Conservation (phyloP, 2,329 filamentous ascomycete genomes). For the Penicillium sumatraense region DNA sequence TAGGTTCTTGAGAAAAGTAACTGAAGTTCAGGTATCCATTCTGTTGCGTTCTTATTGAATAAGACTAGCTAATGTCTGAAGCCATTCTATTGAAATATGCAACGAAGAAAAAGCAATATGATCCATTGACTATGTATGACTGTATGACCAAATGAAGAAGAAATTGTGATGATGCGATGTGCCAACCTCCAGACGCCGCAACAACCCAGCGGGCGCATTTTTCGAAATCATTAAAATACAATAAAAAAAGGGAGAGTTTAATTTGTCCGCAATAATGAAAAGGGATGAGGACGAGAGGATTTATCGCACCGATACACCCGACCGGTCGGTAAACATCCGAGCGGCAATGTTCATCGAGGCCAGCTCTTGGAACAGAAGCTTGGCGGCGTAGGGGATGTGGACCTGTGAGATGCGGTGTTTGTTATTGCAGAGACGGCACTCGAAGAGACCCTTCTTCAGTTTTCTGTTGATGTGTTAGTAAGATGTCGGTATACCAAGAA, state of each 20-base stretch:
- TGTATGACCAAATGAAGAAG: slow-evolving; percentile 13
- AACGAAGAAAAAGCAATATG: slow-evolving; percentile 8
- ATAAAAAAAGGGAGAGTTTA: slow-evolving; percentile 14
- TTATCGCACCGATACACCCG: slow-evolving; percentile 49
- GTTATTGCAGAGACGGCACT: slow-evolving; percentile 97
- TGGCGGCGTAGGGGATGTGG: slow-evolving; percentile 96
- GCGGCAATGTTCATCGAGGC: slow-evolving; percentile 98
- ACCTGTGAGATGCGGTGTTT: slow-evolving; percentile 98
- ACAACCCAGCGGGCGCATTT: slow-evolving; percentile 27
- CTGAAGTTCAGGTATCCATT: no score
- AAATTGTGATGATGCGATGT: slow-evolving; percentile 23
- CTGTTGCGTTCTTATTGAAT: no score
- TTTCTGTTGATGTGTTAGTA: slow-evolving; percentile 60
- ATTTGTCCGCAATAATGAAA: no score
- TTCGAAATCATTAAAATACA: slow-evolving; percentile 35
- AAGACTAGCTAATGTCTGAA: no score
- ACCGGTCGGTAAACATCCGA: slow-evolving; percentile 86
- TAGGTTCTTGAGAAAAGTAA: no score
- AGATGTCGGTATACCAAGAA: slow-evolving; percentile 2
- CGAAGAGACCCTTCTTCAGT: slow-evolving; percentile 92
- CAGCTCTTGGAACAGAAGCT: slow-evolving; percentile 97
- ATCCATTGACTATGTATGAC: slow-evolving; percentile 28
- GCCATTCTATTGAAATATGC: not conserved
- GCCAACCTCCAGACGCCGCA: slow-evolving; percentile 28
- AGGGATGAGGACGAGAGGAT: slow-evolving; percentile 12